Evolutionary conservation across 2,329 filamentous ascomycete genomes (phyloP).

Genomic region (Xylariaceae sp.): DNA sequence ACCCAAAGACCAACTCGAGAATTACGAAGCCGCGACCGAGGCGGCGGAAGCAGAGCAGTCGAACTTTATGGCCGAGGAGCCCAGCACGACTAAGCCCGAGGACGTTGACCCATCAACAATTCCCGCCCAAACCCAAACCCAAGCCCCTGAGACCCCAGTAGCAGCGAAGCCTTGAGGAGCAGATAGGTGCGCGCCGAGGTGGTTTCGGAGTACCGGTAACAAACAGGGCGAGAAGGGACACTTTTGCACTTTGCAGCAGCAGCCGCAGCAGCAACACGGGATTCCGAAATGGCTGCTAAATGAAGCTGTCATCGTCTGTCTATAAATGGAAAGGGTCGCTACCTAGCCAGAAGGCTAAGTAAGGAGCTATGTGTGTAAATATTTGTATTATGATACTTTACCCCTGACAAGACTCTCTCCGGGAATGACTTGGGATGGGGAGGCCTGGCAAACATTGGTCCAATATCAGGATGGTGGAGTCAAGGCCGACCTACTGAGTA

Average conservation of each 20-base stretch:
- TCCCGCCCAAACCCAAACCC: conserved; percentile 4
- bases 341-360: neutral
- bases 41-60: conserved; percentile 10
- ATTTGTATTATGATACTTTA: conserved; percentile 11
- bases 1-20: conserved; percentile 36
- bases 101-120: conserved; percentile 14
- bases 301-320: conserved; percentile 2
- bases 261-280: neutral
- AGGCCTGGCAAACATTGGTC: neutral
- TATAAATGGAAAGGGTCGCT: conserved; percentile 3
- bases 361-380: conserved; percentile 17
- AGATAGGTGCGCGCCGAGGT: conserved; percentile 20
- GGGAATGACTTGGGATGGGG: neutral
- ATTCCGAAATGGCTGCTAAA: neutral
- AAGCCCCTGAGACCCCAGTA: conserved; percentile 19
- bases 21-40: conserved; percentile 28
- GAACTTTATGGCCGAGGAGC: conserved; percentile 15
- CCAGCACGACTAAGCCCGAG: conserved; percentile 6
- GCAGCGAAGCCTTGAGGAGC: conserved; percentile 21
- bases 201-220: neutral
- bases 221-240: neutral
- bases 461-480: conserved; percentile 3
- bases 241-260: neutral
- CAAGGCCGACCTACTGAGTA: neutral
- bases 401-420: neutral